Conservation (phyloP, 73 alveolate species). For the Tetrahymena borealis region DNA sequence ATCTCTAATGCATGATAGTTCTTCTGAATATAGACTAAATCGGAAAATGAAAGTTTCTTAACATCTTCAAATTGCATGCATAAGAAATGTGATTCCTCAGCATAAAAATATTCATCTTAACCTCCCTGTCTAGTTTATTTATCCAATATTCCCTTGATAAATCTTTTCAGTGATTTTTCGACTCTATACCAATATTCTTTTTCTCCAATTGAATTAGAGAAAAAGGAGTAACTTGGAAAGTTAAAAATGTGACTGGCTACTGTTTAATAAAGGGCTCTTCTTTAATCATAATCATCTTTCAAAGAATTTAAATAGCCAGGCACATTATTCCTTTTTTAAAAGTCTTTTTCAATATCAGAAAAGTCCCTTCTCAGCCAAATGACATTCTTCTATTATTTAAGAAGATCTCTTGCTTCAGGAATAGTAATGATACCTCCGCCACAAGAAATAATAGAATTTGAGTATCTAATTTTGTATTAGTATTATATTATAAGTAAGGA, state of each 20-base stretch:
- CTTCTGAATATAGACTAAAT: background rate
- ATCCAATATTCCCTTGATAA: background rate
- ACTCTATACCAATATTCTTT: background rate
- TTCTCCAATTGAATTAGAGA: background rate
- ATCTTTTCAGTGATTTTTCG: background rate
- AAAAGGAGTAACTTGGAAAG: background rate
- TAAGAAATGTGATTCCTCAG: background rate
- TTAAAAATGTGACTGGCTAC: background rate
- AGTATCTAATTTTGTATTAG: background rate
- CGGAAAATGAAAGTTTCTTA: background rate
- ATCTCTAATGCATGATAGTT: background rate
- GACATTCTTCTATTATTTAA: background rate
- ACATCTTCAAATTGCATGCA: background rate
- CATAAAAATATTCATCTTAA: background rate
- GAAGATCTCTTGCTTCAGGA: constrained; percentile 10
- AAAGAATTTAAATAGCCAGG: background rate
- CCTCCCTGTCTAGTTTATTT: background rate
- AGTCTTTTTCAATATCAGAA: background rate
- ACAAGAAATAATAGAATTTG: background rate
- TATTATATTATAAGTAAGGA: no score
- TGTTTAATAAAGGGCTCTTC: background rate
- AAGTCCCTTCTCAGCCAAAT: constrained; percentile 20
- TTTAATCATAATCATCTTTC: background rate
- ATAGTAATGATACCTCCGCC: constrained; percentile 33
- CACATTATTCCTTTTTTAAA: background rate